Evolutionary conservation across 768 basidiomycete genomes (phyloP).

Genomic region (Trichaptum fuscoviolaceum): DNA sequence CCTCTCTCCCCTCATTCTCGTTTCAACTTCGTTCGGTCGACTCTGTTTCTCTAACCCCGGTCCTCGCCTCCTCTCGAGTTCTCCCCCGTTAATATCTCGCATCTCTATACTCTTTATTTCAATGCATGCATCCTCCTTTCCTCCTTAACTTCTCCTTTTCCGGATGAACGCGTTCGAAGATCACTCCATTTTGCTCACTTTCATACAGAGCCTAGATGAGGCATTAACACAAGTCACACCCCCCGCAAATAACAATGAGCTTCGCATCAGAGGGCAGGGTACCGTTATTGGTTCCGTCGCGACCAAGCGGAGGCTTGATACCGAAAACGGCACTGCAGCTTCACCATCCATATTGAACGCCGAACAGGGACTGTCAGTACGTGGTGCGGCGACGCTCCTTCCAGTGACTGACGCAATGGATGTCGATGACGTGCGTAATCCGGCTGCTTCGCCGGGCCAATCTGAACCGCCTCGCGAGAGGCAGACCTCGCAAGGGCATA

Average conservation of each 20-base stretch:
- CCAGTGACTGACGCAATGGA: not conserved
- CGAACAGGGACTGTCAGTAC: not conserved
- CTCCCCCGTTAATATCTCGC: not conserved
- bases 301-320: conserved; percentile 3
- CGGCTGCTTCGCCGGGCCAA: too few species aligned
- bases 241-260: not conserved
- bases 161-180: not conserved
- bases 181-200: not conserved
- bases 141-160: not conserved
- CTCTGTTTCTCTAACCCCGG: not conserved
- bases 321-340: not conserved
- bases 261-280: not conserved
- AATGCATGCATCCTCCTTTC: not conserved
- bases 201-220: not conserved
- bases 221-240: not conserved
- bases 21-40: conserved; percentile 5
- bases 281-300: not conserved
- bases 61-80: not conserved
- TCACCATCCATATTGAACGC: not conserved
- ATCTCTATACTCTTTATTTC: not conserved
- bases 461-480: conserved; percentile 16
- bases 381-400: not conserved
- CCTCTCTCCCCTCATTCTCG: not conserved
- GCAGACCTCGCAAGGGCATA: conserved; percentile 11
- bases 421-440: not conserved